Percentiles rank a stretch among this genome's conserved stretches.
These are phyloP conservation scores for Pelargonium citronellum DNA, from an alignment of 441 rosid genomes.

Conservation along the genomic window DNA sequence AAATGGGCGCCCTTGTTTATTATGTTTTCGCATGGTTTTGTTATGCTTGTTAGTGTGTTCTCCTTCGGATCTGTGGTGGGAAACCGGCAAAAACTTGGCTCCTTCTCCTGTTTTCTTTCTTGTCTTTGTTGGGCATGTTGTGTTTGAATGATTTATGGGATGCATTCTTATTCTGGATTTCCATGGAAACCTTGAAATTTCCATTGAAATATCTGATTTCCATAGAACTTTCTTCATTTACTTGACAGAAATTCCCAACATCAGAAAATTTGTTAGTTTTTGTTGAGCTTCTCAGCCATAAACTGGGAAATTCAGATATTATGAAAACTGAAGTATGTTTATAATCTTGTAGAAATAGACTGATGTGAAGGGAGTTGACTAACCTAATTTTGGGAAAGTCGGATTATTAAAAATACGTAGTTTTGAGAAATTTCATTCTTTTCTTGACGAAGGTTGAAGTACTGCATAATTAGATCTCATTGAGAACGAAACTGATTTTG, in stretches of 20 bases:
- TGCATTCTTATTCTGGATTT: background rate
- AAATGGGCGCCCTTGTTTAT: conserved; percentile 17
- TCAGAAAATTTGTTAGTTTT: background rate
- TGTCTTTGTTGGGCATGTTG: conserved; percentile 20
- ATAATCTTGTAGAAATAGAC: too few species aligned
- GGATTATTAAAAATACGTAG: too few species aligned
- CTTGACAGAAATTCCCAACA: too few species aligned
- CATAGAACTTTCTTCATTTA: background rate
- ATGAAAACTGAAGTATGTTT: too few species aligned
- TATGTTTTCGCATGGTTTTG: conserved; percentile 21
- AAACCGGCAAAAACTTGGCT: conserved; percentile 18
- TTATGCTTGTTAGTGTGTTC: conserved; percentile 29
- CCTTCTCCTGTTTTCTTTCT: background rate
- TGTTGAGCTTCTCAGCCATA: background rate
- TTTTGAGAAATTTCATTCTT: too few species aligned
- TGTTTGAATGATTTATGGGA: conserved; percentile 30
- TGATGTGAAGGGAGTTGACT: too few species aligned
- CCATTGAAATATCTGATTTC: background rate
- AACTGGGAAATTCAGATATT: too few species aligned
- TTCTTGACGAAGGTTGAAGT: too few species aligned
- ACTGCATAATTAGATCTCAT: too few species aligned
- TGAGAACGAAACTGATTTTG: too few species aligned
- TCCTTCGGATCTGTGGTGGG: conserved; percentile 16
- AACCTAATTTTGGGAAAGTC: too few species aligned
- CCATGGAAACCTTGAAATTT: conserved; percentile 1